Percentiles rank a stretch among this genome's conserved stretches.
phyloP scores from a whole-genome alignment of 2,329 filamentous ascomycete genomes.

The Venturia oleaginea region DNA sequence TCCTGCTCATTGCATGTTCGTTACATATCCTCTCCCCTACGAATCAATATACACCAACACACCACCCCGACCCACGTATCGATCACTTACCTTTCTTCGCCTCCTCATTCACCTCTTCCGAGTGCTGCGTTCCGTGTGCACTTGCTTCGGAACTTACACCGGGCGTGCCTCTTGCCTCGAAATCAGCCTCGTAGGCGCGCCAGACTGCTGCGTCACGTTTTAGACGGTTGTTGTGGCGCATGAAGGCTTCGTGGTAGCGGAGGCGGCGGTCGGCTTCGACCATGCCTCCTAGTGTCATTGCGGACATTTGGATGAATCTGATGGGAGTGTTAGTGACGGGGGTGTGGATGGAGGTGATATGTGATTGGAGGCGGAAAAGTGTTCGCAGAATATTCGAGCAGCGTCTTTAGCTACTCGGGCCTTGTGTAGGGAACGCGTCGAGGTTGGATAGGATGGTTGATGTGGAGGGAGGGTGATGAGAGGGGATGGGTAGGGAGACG shows the following conservation, averaged over 20 bases:
- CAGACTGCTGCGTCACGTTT: conserved; percentile 58
- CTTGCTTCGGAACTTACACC: conserved; percentile 28
- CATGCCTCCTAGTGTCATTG: conserved; percentile 71
- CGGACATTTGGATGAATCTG: conserved; percentile 77
- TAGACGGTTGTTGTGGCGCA: conserved; percentile 43
- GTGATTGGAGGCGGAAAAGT: no score
- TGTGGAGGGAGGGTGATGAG: background rate
- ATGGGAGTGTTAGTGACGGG: background rate
- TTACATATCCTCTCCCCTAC: background rate
- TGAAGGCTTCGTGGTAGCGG: conserved; percentile 54
- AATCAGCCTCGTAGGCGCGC: conserved; percentile 57
- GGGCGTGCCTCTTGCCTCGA: conserved; percentile 33
- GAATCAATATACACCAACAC: background rate
- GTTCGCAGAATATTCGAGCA: no score
- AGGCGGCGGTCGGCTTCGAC: conserved; percentile 65
- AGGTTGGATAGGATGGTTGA: background rate
- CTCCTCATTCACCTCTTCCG: background rate
- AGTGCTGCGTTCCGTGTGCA: conserved; percentile 15
- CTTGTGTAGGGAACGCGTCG: no score
- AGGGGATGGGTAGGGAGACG: conserved; percentile 19
- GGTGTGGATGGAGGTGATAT: background rate
- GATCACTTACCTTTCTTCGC: no score
- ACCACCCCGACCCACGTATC: background rate
- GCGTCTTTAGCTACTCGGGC: no score
- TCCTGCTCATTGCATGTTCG: background rate